These are phyloP conservation scores for Russula abietina DNA, from an alignment of 768 basidiomycete genomes.

Conservation along the genomic window DNA sequence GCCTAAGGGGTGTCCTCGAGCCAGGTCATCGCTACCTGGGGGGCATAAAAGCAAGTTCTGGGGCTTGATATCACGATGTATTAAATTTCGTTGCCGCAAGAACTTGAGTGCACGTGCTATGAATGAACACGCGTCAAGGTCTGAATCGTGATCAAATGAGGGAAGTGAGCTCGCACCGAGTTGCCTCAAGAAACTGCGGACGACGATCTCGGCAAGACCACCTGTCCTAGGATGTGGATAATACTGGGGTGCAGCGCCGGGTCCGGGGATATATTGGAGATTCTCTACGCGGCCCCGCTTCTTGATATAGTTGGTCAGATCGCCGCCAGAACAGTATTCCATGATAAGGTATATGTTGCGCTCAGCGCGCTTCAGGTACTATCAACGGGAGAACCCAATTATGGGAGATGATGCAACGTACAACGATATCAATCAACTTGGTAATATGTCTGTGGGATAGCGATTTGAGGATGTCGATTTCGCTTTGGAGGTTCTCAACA, in stretches of 20 bases:
- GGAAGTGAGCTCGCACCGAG: slow-evolving; percentile 48
- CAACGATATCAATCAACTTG: slow-evolving; percentile 86
- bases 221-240: slow-evolving; percentile 90
- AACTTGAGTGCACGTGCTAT: slow-evolving; percentile 91
- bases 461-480: slow-evolving; percentile 94
- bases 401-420: slow-evolving; percentile 34
- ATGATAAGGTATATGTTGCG: slow-evolving; percentile 90
- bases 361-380: slow-evolving; percentile 47
- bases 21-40: slow-evolving; percentile 70
- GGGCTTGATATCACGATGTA: slow-evolving; percentile 97
- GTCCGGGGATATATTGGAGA: slow-evolving; percentile 70
- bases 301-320: slow-evolving; percentile 95
- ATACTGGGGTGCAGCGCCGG: slow-evolving; percentile 67
- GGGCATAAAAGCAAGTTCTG: slow-evolving; percentile 93
- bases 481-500: slow-evolving; percentile 95
- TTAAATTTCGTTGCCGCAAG: slow-evolving; percentile 77
- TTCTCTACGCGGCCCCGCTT: slow-evolving; percentile 91
- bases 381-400: slow-evolving; percentile 2
- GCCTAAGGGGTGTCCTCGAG: slow-evolving; percentile 81
- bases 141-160: not conserved
- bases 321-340: slow-evolving; percentile 95
- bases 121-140: not conserved
- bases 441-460: slow-evolving; percentile 93
- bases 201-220: slow-evolving; percentile 84
- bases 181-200: slow-evolving; percentile 88